phyloP scores from a whole-genome alignment of 345 rosid species.

The Rhizophora apiculata region DNA sequence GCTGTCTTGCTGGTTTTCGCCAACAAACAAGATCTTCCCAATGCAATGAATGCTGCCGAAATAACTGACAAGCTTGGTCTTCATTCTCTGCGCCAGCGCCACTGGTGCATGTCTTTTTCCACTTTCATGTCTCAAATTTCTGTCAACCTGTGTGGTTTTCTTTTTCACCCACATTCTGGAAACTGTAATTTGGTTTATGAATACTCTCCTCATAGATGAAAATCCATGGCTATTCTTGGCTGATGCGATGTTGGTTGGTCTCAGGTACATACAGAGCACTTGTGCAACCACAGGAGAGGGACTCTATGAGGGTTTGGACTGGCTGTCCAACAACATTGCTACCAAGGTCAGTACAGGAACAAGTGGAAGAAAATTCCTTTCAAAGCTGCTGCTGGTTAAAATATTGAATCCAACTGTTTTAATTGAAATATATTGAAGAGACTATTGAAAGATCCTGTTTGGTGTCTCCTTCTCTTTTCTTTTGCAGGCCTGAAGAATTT shows the following conservation, averaged over 20 bases:
- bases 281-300: constrained; percentile 98
- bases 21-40: constrained; percentile 90
- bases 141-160: not conserved
- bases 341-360: constrained; percentile 51
- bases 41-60: constrained; percentile 94
- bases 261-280: constrained; percentile 97
- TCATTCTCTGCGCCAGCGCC: constrained; percentile 93
- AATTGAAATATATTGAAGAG: too few species aligned
- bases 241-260: not conserved
- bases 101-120: constrained; percentile 42
- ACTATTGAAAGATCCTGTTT: too few species aligned
- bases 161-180: not conserved
- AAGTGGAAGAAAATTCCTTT: not conserved
- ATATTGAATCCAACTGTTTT: not conserved
- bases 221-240: not conserved
- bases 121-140: not conserved
- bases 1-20: constrained; percentile 91
- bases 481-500: not conserved
- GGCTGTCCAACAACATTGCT: constrained; percentile 97
- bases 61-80: constrained; percentile 88
- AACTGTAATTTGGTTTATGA: not conserved
- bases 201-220: not conserved
- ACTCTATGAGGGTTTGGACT: constrained; percentile 87
- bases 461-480: not conserved
- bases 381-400: not conserved